Percentiles rank a stretch among this genome's conserved stretches.
phyloP scores from a whole-genome alignment of 306 rosid species.

The Glycine latifolia region DNA sequence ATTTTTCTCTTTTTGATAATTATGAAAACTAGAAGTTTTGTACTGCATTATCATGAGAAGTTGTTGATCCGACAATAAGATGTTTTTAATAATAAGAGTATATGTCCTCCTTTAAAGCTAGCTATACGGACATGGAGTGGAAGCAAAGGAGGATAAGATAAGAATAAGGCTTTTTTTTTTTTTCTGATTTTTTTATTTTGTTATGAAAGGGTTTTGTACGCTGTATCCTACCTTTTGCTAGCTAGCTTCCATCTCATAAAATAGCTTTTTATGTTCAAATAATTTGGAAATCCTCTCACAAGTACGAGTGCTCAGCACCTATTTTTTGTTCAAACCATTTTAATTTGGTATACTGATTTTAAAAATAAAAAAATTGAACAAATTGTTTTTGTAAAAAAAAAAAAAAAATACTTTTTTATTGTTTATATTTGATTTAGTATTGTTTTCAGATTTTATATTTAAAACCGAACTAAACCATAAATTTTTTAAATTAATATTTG shows the following conservation, averaged over 20 bases:
- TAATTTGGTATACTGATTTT: background rate
- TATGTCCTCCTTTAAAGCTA: background rate
- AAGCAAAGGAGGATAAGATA: constrained; percentile 35
- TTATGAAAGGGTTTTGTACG: background rate
- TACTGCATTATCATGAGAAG: background rate
- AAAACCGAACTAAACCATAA: too few species aligned
- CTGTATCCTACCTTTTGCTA: background rate
- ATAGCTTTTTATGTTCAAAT: background rate
- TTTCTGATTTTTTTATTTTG: background rate
- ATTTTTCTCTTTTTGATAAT: too few species aligned
- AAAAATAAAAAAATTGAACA: background rate
- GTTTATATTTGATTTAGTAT: background rate
- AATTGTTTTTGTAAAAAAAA: too few species aligned
- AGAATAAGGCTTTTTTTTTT: background rate
- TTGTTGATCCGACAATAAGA: constrained; percentile 26
- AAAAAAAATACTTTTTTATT: too few species aligned
- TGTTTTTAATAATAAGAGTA: background rate
- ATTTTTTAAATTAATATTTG: too few species aligned
- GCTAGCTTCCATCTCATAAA: background rate
- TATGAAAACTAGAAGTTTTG: constrained; percentile 7
- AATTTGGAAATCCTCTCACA: background rate
- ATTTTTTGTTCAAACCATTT: background rate
- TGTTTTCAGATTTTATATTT: background rate
- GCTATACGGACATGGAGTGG: constrained; percentile 11
- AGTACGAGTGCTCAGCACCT: background rate